phyloP scores from a whole-genome alignment of 1,139 yeast species.

The Suhomyces chickasaworum region DNA sequence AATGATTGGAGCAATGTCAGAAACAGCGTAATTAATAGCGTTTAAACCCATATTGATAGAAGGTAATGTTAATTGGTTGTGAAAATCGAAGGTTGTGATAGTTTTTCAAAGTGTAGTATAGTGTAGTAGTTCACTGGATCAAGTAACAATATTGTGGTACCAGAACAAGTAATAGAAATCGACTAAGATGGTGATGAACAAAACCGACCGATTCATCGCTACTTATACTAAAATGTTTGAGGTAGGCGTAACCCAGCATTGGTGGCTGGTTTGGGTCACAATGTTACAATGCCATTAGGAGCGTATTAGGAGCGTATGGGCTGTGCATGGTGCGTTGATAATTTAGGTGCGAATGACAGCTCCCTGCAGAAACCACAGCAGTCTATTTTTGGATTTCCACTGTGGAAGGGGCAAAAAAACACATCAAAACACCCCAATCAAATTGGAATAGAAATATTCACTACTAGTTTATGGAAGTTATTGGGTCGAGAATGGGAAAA shows the following conservation, averaged over 20 bases:
- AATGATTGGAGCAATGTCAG: slow-evolving; percentile 10
- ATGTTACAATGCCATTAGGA: not conserved
- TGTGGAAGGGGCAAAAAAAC: not conserved
- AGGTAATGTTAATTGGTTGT: too few species aligned
- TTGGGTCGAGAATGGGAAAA: too few species aligned
- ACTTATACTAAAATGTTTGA: not conserved
- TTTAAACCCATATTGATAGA: slow-evolving; percentile 15
- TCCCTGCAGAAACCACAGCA: not conserved
- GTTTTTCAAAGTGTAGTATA: too few species aligned
- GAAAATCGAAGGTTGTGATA: too few species aligned
- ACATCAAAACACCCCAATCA: too few species aligned
- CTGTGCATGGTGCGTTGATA: not conserved
- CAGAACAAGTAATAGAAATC: not conserved
- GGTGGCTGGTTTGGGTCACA: slow-evolving; percentile 1
- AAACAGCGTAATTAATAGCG: slow-evolving; percentile 23
- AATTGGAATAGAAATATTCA: too few species aligned
- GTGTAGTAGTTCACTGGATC: too few species aligned
- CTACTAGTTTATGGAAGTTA: too few species aligned
- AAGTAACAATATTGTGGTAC: not conserved
- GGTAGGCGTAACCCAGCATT: not conserved
- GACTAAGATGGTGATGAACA: not conserved
- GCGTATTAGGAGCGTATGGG: not conserved
- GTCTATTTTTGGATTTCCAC: not conserved
- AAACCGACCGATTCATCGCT: not conserved
- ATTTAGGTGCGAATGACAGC: slow-evolving; percentile 1